Evolutionary conservation across 495 filamentous ascomycete species (phyloP), one percentile per base, ranked within the genome.

Genomic region (Pseudevernia furfuracea): DNA sequence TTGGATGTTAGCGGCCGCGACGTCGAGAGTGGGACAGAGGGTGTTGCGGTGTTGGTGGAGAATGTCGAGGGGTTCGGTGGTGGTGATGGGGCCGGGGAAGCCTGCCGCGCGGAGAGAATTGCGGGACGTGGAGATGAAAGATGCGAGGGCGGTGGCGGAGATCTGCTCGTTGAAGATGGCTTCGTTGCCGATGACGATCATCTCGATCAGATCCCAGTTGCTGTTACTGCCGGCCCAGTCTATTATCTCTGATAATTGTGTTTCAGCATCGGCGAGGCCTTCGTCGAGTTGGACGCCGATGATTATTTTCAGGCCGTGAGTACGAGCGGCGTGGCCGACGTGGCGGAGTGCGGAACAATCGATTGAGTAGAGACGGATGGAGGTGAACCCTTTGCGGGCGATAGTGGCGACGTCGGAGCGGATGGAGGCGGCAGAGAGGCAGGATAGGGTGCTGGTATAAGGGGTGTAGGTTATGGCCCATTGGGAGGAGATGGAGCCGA

Each of bases 391-490:
- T 73, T 87, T 85, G 48, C 68, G 41, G 66, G 85, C 81, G 70
- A 97, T 95, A 62, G 74, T 66, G 58, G 80, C 75, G 68, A 97
- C 82, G 70, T 96, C 90, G 52, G 67, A 60, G 62, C 75, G 61
- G 71, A 97, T 84, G 60, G 85, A 75, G 46, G 61, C 48, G 63
- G 80, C 75, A 71, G 70, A 66, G 86, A 90, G 92, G 88, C 93
- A 97, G 70, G 85, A 79, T 1, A 67, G 67, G 60, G 65, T 66
- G 66, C 66, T 60, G 70, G 79, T 78, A 80, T 92, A 97, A 25
- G 92, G 90, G 48, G 90, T 91, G 84, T 96, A 97, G 68, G 94
- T 90, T 72, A 97, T 91, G 79, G 87, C 89, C 87, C 89, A 96
- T 72, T 85, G 81, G 75, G 78, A 60, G 75, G 70, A 49, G 37